A percentile compares a stretch with the other conserved stretches of the same genome.
These are phyloP conservation scores for Chloris gayana DNA, from an alignment of 176 grass and related monocot species.

Conservation along the genomic window DNA sequence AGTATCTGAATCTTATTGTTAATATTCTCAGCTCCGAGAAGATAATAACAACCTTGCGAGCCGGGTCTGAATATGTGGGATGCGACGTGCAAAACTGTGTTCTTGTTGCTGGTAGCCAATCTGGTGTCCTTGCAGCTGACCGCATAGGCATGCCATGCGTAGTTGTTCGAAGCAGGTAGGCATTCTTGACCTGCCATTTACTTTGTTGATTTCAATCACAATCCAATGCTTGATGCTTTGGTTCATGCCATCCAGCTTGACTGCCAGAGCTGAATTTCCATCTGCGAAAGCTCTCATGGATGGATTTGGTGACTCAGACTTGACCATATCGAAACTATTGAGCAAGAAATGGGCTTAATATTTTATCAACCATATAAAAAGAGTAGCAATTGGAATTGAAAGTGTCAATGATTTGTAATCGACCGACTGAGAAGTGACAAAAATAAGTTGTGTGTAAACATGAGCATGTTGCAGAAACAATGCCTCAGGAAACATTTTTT, in stretches of 20 bases:
- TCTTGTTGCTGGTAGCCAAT: slow-evolving; percentile 67
- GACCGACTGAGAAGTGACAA: background rate
- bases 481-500: background rate
- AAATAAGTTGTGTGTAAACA: background rate
- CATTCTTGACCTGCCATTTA: background rate
- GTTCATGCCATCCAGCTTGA: slow-evolving; percentile 46
- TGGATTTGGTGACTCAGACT: slow-evolving; percentile 72
- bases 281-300: slow-evolving; percentile 78
- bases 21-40: slow-evolving; percentile 61
- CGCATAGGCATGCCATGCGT: slow-evolving; percentile 76
- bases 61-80: slow-evolving; percentile 61
- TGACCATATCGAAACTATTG: slow-evolving; percentile 72
- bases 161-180: slow-evolving; percentile 75
- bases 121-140: slow-evolving; percentile 61
- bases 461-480: background rate
- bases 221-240: background rate
- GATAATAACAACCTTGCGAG: slow-evolving; percentile 63
- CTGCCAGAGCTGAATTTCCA: slow-evolving; percentile 73
- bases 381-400: background rate
- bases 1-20: slow-evolving; percentile 23
- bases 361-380: background rate
- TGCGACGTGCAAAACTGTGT: slow-evolving; percentile 62
- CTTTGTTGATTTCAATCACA: background rate
- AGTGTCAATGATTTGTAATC: background rate
- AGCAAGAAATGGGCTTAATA: slow-evolving; percentile 55